Evolutionary conservation across 1,284 basidiomycete species (phyloP).

Genomic region (Leccinum pachyderme): DNA sequence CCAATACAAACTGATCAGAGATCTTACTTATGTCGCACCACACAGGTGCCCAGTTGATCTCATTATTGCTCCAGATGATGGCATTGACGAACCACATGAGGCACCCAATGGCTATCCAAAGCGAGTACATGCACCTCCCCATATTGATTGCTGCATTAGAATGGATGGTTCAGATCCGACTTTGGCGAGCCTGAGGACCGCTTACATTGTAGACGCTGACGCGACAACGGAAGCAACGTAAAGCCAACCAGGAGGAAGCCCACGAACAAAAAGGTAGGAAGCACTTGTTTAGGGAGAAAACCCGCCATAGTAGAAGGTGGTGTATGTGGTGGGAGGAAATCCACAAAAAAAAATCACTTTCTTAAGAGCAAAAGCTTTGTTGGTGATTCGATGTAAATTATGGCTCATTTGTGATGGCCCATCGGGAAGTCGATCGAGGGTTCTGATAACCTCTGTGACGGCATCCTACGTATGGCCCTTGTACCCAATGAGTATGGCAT

Average conservation of each 20-base stretch:
- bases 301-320: not conserved
- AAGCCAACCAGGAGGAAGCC: constrained; percentile 49
- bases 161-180: not conserved
- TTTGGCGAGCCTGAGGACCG: not conserved
- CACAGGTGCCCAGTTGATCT: constrained; percentile 52
- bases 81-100: constrained; percentile 61
- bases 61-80: constrained; percentile 63
- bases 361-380: not conserved
- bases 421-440: not conserved
- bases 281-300: constrained; percentile 8
- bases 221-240: constrained; percentile 43
- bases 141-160: constrained; percentile 41
- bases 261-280: constrained; percentile 40
- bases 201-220: constrained; percentile 47
- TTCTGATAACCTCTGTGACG: not conserved
- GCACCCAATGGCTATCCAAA: constrained; percentile 57
- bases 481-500: not conserved
- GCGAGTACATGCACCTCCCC: constrained; percentile 64
- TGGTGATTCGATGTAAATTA: not conserved
- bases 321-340: not conserved
- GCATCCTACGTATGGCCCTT: not conserved
- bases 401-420: not conserved
- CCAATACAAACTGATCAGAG: not conserved
- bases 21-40: constrained; percentile 77
- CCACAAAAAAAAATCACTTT: not conserved